A percentile compares a stretch with the other conserved stretches of the same genome.
These are phyloP conservation scores for Coffea eugenioides DNA, from an alignment of 257 asterid genomes.

Conservation along the genomic window DNA sequence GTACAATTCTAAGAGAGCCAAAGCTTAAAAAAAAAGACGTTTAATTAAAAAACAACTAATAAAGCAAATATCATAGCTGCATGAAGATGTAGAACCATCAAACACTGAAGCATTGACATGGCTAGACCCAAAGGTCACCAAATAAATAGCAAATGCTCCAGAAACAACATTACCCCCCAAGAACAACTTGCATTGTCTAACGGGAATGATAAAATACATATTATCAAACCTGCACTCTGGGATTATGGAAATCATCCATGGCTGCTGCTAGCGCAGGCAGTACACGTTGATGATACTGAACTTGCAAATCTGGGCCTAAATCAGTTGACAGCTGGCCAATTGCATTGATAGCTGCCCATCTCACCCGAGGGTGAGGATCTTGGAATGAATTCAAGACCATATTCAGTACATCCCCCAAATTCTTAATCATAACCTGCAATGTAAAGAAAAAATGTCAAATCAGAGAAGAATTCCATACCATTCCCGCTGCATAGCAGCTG, in stretches of 20 bases:
- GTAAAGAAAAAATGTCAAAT: conserved; percentile 5
- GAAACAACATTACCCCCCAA: not conserved
- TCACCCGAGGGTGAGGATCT: conserved; percentile 95
- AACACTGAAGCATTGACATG: not conserved
- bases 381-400: conserved; percentile 96
- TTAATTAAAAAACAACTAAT: not conserved
- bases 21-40: too few relatives aligned
- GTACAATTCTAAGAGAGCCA: not conserved
- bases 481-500: not conserved
- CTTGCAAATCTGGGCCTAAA: conserved; percentile 97
- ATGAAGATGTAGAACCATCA: not conserved
- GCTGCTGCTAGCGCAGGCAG: conserved; percentile 82
- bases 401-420: conserved; percentile 77
- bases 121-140: not conserved
- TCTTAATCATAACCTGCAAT: conserved; percentile 79
- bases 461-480: not conserved
- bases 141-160: not conserved
- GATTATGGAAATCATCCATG: conserved; percentile 94
- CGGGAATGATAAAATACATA: not conserved
- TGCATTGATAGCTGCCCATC: conserved; percentile 99
- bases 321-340: conserved; percentile 97
- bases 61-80: not conserved
- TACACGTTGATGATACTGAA: conserved; percentile 71
- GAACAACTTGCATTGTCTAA: too few relatives aligned
- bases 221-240: conserved; percentile 83